Conservation (phyloP, 805 yeast species). For the Cyberlindnera japonica region DNA sequence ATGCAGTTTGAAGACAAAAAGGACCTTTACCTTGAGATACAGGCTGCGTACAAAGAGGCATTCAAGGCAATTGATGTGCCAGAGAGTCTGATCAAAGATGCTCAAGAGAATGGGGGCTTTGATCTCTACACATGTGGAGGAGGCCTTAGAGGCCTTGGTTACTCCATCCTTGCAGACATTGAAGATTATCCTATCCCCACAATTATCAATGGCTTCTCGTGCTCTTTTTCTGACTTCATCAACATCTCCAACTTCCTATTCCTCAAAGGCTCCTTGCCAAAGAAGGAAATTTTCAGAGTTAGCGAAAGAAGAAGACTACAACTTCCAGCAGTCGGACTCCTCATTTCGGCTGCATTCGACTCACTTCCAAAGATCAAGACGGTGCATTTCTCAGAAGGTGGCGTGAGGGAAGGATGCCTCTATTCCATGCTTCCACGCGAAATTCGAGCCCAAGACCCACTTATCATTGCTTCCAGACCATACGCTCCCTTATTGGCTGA, state of each 20-base stretch:
- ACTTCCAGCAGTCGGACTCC: constrained; percentile 64
- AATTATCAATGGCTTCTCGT: constrained; percentile 65
- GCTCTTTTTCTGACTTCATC: constrained; percentile 49
- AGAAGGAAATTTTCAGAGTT: constrained; percentile 51
- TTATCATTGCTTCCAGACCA: constrained; percentile 64
- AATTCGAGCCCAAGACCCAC: constrained; percentile 63
- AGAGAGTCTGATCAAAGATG: constrained; percentile 43
- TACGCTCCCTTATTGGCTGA: constrained; percentile 65
- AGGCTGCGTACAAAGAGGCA: constrained; percentile 46
- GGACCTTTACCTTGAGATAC: constrained; percentile 50
- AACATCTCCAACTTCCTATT: constrained; percentile 49
- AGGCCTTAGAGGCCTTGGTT: constrained; percentile 69
- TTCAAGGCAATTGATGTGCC: constrained; percentile 52
- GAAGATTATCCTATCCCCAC: constrained; percentile 65
- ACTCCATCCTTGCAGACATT: constrained; percentile 47
- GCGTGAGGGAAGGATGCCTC: constrained; percentile 72
- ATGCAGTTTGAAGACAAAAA: constrained; percentile 48
- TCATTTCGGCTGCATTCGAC: constrained; percentile 59
- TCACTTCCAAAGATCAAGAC: constrained; percentile 57
- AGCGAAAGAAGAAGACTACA: constrained; percentile 64
- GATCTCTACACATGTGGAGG: constrained; percentile 70
- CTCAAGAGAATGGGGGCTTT: constrained; percentile 55
- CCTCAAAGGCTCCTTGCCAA: constrained; percentile 45
- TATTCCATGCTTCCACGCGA: constrained; percentile 57
- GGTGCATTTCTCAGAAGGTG: constrained; percentile 71